phyloP scores from a whole-genome alignment of 1,139 yeast species.

The Sugiyamaella paludigena region DNA sequence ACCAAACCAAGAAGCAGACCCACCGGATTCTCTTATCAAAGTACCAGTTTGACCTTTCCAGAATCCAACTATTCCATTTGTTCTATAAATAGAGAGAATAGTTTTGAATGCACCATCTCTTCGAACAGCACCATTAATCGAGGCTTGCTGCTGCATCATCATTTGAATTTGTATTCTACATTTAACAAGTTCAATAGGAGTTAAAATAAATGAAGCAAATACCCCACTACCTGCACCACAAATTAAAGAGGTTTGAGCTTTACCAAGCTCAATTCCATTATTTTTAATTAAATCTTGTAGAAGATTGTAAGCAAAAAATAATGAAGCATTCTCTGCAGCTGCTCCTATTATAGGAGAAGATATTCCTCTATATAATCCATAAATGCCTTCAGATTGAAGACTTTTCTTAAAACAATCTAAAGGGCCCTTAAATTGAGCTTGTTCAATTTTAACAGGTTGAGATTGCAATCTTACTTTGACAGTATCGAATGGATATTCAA shows the following conservation, averaged over 20 bases:
- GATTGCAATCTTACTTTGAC: conserved; percentile 86
- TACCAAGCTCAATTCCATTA: conserved; percentile 11
- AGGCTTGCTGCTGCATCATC: conserved; percentile 15
- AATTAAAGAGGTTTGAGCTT: conserved; percentile 34
- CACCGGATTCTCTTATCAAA: conserved; percentile 76
- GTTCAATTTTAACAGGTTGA: conserved; percentile 48
- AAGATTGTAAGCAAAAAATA: conserved; percentile 61
- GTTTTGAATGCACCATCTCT: conserved; percentile 4
- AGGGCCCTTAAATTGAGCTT: conserved; percentile 47
- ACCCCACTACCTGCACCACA: conserved; percentile 86
- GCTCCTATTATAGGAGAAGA: conserved; percentile 85
- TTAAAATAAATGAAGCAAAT: conserved; percentile 75
- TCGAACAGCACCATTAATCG: background rate
- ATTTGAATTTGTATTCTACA: conserved; percentile 80
- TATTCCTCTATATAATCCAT: conserved; percentile 62
- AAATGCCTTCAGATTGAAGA: conserved; percentile 61
- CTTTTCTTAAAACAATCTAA: conserved; percentile 61
- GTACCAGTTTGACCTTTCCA: conserved; percentile 94
- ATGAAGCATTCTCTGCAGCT: conserved; percentile 75
- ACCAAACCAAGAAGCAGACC: conserved; percentile 94
- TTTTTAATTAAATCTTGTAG: conserved; percentile 40
- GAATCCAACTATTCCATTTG: conserved; percentile 59
- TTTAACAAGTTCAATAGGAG: conserved; percentile 87
- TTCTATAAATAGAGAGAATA: conserved; percentile 23
- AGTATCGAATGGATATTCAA: conserved; percentile 93